Percentiles rank a stretch among this genome's conserved stretches.
Evolutionary conservation across 441 rosid genomes (phyloP).

Genomic region (Arabidopsis lyrata): DNA sequence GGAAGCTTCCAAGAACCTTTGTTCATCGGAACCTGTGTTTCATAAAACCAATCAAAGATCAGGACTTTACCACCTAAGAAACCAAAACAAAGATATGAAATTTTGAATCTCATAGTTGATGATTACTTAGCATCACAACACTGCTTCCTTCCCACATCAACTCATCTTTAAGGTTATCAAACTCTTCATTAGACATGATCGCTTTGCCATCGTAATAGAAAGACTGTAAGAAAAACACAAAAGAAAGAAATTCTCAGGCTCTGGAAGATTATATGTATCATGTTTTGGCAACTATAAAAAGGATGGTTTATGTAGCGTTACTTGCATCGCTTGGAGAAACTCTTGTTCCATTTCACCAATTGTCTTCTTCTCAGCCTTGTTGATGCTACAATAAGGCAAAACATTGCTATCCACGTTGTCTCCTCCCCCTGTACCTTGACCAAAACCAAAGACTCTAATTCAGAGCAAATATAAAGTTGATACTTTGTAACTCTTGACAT

Average conservation of each 20-base stretch:
- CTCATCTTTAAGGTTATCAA: constrained; percentile 95
- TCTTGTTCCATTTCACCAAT: constrained; percentile 93
- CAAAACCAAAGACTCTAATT: constrained; percentile 10
- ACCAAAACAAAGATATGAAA: constrained; percentile 2
- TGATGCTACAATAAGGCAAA: constrained; percentile 86
- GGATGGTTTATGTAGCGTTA: constrained; percentile 40
- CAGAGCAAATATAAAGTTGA: constrained; percentile 8
- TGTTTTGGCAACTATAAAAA: background rate
- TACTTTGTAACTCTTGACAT: background rate
- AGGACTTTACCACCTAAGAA: constrained; percentile 4
- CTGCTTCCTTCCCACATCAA: constrained; percentile 99
- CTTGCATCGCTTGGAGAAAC: constrained; percentile 93
- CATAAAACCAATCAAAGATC: constrained; percentile 22
- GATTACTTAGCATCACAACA: constrained; percentile 92
- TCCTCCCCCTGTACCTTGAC: constrained; percentile 64
- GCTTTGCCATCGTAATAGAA: constrained; percentile 97
- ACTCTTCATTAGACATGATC: constrained; percentile 93
- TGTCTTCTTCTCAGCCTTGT: constrained; percentile 80
- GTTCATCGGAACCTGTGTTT: constrained; percentile 81
- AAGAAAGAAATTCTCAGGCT: background rate
- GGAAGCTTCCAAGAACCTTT: constrained; percentile 92
- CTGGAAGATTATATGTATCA: background rate
- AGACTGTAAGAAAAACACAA: constrained; percentile 49
- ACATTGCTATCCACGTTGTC: constrained; percentile 63
- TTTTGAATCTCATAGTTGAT: constrained; percentile 17